Conservation (phyloP, 768 basidiomycete species). For the Leucosporidium creatinivorum region DNA sequence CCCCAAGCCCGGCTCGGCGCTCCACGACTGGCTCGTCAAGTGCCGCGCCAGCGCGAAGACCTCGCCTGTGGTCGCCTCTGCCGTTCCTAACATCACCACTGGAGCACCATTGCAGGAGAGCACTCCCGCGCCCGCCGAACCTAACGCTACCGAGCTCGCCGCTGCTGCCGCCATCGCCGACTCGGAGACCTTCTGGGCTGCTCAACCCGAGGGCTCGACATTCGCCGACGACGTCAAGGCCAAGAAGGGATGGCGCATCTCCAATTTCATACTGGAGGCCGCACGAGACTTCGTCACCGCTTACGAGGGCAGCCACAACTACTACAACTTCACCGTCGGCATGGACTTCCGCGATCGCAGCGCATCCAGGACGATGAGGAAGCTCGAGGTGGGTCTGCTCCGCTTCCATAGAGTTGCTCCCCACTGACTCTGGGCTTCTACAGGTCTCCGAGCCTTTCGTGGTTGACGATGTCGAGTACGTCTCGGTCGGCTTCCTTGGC, state of each 20-base stretch:
- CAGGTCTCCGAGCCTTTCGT: constrained; percentile 80
- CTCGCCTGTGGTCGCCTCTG: not conserved
- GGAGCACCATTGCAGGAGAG: not conserved
- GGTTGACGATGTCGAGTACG: constrained; percentile 88
- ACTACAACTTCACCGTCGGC: constrained; percentile 92
- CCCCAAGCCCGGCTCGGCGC: constrained; percentile 66
- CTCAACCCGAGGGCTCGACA: constrained; percentile 1
- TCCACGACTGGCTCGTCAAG: constrained; percentile 42
- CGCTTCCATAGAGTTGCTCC: not conserved
- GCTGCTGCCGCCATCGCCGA: constrained; percentile 18
- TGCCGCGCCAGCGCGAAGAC: not conserved
- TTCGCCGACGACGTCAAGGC: constrained; percentile 29
- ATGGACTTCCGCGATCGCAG: constrained; percentile 75
- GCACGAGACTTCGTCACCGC: constrained; percentile 55
- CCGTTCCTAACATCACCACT: not conserved
- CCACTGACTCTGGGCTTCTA: not conserved
- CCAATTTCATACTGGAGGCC: constrained; percentile 50
- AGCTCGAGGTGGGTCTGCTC: constrained; percentile 56
- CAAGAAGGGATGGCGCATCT: constrained; percentile 56
- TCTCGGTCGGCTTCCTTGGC: constrained; percentile 85
- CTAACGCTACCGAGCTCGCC: not conserved
- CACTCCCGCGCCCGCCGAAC: not conserved
- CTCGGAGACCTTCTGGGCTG: constrained; percentile 33
- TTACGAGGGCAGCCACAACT: constrained; percentile 88
- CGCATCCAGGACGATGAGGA: constrained; percentile 79